Evolutionary conservation across 306 rosid species (phyloP), one percentile per base, ranked within the genome.

Genomic region (Coriaria nepalensis): DNA sequence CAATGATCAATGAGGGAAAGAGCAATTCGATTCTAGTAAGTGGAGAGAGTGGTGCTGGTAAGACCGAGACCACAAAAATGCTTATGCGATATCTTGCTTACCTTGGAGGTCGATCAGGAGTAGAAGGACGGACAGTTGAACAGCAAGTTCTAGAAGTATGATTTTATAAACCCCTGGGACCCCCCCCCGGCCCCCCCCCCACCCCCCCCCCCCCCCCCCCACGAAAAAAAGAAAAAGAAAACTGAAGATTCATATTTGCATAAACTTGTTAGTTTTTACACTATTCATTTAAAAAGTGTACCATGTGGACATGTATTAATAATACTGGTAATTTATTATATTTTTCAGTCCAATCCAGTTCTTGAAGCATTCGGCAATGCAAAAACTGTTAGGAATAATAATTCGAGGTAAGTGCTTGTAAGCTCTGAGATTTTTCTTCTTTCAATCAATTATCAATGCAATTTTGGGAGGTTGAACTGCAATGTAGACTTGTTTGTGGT

Each of bases 11-110:
- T 35, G 99, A 92, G 59, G 99, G 99, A 41, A 92, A 92, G 78
- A 92, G 99, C 81, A 92, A 92, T 78, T 92, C 99, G 67, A 92
- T 92, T 60, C 72, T 92, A 62, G 99, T 92, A 33, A 92, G 99
- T 13, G 99, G 99, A 64, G 99, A 92, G 72, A 92, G 99, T 72
- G 99, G 99, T 45, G 99, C 99, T 66, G 99, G 99, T 69, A 92
- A 92, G 77, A 92, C 99, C 45, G 99, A 92, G 77, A 92, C 99
- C 43, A 92, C 99, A 58, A 92, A 92, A 70, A 92, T 92, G 99
- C 96, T 92, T 45, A 92, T 92, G 99, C 76, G 88, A 13, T 92
- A 92, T 75, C 99, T 92, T 69, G 99, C 99, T 11, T 72, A 82
- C 71, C 94, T 92, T 40, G 99, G 99, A 35, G 99, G 99, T 39